Evolutionary conservation across 1,284 basidiomycete genomes (phyloP).

Genomic region (Ceratobasidium sp.): DNA sequence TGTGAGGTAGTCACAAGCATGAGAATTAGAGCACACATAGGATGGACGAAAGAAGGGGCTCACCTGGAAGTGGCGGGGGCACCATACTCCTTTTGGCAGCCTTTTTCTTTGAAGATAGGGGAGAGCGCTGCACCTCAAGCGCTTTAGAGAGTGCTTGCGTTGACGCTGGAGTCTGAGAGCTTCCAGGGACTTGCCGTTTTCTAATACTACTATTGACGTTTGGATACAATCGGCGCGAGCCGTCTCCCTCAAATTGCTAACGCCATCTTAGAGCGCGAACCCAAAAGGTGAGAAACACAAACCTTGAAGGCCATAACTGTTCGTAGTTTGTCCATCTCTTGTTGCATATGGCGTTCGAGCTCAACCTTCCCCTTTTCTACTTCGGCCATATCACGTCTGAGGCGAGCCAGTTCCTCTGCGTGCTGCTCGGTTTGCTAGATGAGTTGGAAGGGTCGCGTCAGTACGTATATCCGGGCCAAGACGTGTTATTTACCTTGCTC

Average conservation of each 20-base stretch:
- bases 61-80: constrained; percentile 25
- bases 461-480: background rate
- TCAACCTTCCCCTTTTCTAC: constrained; percentile 11
- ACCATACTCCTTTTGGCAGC: background rate
- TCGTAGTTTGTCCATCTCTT: constrained; percentile 25
- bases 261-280: background rate
- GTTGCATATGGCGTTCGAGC: constrained; percentile 13
- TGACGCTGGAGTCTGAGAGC: constrained; percentile 9
- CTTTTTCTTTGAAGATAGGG: constrained; percentile 17
- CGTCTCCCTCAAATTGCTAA: constrained; percentile 24
- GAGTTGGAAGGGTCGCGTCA: too few relatives aligned
- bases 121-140: constrained; percentile 7
- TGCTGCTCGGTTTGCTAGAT: constrained; percentile 25
- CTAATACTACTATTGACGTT: constrained; percentile 12
- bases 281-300: background rate
- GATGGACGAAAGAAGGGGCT: background rate
- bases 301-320: constrained; percentile 26
- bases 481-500: constrained; percentile 2
- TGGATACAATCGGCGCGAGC: constrained; percentile 16
- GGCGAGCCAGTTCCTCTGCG: constrained; percentile 20
- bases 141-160: constrained; percentile 2
- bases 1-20: background rate
- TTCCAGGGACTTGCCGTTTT: constrained; percentile 17
- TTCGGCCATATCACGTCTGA: constrained; percentile 22
- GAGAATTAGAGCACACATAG: background rate